These are phyloP conservation scores for Venturia asperata DNA, from an alignment of 2,329 filamentous ascomycete genomes.

Conservation along the genomic window DNA sequence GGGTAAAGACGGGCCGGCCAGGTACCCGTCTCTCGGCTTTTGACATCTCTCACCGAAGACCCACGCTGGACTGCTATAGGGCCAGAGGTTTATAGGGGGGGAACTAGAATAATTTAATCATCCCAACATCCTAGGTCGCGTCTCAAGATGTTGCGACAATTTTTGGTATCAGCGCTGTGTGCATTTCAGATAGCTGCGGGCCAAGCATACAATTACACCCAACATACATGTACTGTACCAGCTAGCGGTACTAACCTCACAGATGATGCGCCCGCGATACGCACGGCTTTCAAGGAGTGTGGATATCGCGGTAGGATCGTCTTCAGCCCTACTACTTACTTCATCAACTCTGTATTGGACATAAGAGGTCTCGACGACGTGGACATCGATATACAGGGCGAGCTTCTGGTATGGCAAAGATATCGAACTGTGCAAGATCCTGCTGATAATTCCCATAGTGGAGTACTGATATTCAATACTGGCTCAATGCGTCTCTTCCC, in stretches of 20 bases:
- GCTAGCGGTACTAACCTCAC: background rate
- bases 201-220: background rate
- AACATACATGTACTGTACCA: background rate
- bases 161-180: background rate
- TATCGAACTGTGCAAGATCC: background rate
- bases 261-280: background rate
- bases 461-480: conserved; percentile 27
- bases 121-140: too few species aligned
- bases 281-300: background rate
- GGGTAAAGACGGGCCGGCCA: background rate
- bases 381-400: background rate
- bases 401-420: background rate
- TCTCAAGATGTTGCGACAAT: background rate
- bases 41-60: background rate
- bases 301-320: background rate
- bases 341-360: background rate
- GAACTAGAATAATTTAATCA: too few species aligned
- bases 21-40: background rate
- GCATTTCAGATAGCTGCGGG: background rate
- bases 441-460: conserved; percentile 12
- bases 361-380: conserved; percentile 1
- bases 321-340: background rate
- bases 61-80: background rate
- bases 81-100: background rate
- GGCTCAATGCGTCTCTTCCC: conserved; percentile 27